phyloP scores from a whole-genome alignment of 148 eudicot genomes.

The Beta vulgaris region DNA sequence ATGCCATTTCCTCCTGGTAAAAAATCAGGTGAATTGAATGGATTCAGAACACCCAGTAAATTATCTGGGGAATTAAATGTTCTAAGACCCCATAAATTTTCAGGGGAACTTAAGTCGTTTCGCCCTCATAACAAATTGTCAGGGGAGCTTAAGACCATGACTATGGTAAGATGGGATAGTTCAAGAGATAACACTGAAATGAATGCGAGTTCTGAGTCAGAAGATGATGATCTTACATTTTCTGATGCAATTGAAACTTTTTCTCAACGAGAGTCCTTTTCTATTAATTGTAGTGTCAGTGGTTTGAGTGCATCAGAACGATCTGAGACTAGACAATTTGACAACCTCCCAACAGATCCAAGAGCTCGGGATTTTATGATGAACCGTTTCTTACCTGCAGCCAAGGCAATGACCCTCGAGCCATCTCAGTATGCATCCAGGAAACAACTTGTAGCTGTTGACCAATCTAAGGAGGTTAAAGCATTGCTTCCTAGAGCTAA shows the following conservation, averaged over 20 bases:
- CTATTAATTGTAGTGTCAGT: slow-evolving; percentile 60
- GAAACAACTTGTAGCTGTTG: slow-evolving; percentile 41
- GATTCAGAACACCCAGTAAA: slow-evolving; percentile 28
- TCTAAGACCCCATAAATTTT: slow-evolving; percentile 20
- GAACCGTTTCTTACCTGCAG: slow-evolving; percentile 92
- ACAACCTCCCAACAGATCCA: slow-evolving; percentile 33
- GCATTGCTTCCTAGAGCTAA: slow-evolving; percentile 40
- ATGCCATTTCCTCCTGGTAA: slow-evolving; percentile 32
- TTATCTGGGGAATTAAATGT: slow-evolving; percentile 32
- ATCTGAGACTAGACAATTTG: slow-evolving; percentile 29
- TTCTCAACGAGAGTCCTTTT: slow-evolving; percentile 48
- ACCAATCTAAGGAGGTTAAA: slow-evolving; percentile 35
- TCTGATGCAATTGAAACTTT: slow-evolving; percentile 64
- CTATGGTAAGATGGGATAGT: slow-evolving; percentile 24
- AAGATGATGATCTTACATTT: slow-evolving; percentile 32
- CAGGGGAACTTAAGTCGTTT: slow-evolving; percentile 29
- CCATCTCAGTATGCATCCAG: slow-evolving; percentile 64
- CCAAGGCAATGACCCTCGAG: slow-evolving; percentile 75
- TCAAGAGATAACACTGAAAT: slow-evolving; percentile 19
- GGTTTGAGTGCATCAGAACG: slow-evolving; percentile 53
- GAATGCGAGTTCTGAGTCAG: slow-evolving; percentile 28
- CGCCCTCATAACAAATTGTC: slow-evolving; percentile 27
- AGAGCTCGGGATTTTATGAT: slow-evolving; percentile 78
- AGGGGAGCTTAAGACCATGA: slow-evolving; percentile 29
- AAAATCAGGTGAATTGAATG: slow-evolving; percentile 39